These are phyloP conservation scores for Entomortierella beljakovae DNA, from an alignment of 192 early-diverging fungal genomes.

Conservation along the genomic window DNA sequence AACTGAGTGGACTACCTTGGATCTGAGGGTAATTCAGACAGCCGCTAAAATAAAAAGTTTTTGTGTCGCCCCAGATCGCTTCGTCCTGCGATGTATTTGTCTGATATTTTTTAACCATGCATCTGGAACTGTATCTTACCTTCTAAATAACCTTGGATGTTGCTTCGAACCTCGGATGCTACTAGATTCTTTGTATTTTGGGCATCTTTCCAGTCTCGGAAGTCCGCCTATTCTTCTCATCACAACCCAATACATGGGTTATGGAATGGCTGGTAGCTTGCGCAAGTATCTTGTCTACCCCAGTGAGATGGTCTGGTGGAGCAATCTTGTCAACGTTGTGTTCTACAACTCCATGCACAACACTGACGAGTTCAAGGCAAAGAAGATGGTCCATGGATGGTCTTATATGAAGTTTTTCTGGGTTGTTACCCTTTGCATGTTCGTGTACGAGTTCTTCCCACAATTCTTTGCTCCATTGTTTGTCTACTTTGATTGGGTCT, in stretches of 20 bases:
- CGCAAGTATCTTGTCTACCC: constrained; percentile 85
- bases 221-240: constrained; percentile 57
- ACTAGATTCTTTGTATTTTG: constrained; percentile 23
- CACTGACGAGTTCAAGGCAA: constrained; percentile 35
- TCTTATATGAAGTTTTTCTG: constrained; percentile 54
- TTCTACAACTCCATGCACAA: constrained; percentile 61
- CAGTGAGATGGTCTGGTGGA: constrained; percentile 88
- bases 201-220: constrained; percentile 11
- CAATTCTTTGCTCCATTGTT: constrained; percentile 39
- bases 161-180: constrained; percentile 9
- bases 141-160: no score
- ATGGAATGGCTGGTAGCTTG: constrained; percentile 79
- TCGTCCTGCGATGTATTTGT: constrained; percentile 58
- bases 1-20: no score
- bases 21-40: no score
- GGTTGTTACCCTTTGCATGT: constrained; percentile 47
- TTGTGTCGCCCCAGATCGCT: no score
- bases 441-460: constrained; percentile 60
- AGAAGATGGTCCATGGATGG: constrained; percentile 23
- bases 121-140: no score
- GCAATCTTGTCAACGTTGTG: constrained; percentile 67
- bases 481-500: constrained; percentile 41
- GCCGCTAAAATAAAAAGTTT: no score
- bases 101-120: constrained; percentile 59
- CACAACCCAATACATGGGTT: constrained; percentile 70